Evolutionary conservation across 2,329 filamentous ascomycete species (phyloP), one percentile per base, ranked within the genome.

Genomic region (Beauveria bassiana): DNA sequence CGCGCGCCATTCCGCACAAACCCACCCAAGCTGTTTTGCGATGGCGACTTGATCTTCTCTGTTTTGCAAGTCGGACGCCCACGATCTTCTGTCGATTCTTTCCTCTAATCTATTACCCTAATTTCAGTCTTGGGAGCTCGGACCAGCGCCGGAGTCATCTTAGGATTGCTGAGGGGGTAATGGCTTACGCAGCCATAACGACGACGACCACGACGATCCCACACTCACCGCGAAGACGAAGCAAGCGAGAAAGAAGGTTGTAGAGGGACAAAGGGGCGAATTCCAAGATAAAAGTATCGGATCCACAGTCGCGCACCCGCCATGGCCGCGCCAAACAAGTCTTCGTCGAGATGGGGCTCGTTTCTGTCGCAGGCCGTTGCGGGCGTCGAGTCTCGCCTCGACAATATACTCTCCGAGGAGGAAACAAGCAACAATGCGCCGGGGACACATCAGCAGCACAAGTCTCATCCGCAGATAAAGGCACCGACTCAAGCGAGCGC

Each of bases 281-380:
- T 10, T 28, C 20, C 31, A 59, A 31, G 31, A 40, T 22, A 16
- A 31, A 26, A 14, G 20, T 24, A 26, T 3, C 22, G 42, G 18
- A 38, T 34, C 18, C 24, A 6, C 24, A 38, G 18, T 22, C 18
- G 54, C 51, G 22, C 40, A 61, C 62, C 64, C 31, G 54, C 67
- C 69, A 84, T 83, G 80, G 74, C 79, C 65, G 74, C 77, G 64
- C 75, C 79, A 40, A 75, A 74, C 65, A 83, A 84, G 69, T 62
- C 65, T 66, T 78, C 81, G 64, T 83, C 83, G 56, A 83, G 83
- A 85, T 92, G 89, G 89, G 89, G 88, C 51, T 86, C 86, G 38
- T 88, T 96, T 71, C 82, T 97, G 63, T 90, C 92, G 66, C 91
- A 93, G 74, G 93, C 93, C 65, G 91, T 98, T 64, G 92, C 93